A percentile compares a stretch with the other conserved stretches of the same genome.
Conservation (phyloP, 2,329 filamentous ascomycete genomes). For the Penicillium sp. region DNA sequence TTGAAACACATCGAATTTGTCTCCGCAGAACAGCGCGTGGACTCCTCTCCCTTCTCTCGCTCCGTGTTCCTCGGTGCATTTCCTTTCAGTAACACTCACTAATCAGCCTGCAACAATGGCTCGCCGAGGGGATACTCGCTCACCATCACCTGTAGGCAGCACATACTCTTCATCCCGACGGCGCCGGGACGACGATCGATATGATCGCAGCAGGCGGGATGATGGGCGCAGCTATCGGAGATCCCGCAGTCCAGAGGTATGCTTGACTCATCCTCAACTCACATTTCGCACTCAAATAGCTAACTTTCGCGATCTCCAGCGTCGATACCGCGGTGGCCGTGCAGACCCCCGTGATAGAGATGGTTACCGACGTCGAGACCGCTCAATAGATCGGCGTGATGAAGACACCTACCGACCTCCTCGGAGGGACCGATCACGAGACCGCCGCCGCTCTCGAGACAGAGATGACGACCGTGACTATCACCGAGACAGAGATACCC, state of each 20-base stretch:
- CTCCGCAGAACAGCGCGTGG: not conserved
- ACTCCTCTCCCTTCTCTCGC: slow-evolving; percentile 9
- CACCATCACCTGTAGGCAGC: slow-evolving; percentile 92
- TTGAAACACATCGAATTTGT: not conserved
- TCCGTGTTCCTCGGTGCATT: slow-evolving; percentile 28
- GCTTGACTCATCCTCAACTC: slow-evolving; percentile 17
- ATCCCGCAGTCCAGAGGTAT: slow-evolving; percentile 52
- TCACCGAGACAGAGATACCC: slow-evolving; percentile 68
- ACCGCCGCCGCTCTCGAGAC: slow-evolving; percentile 63
- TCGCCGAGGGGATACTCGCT: slow-evolving; percentile 68
- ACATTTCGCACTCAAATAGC: not conserved
- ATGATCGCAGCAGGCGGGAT: slow-evolving; percentile 54
- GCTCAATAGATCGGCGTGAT: slow-evolving; percentile 59
- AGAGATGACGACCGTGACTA: slow-evolving; percentile 60
- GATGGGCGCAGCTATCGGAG: slow-evolving; percentile 50
- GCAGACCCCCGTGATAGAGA: slow-evolving; percentile 60
- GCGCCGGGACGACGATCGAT: slow-evolving; percentile 55
- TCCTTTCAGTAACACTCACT: slow-evolving; percentile 50
- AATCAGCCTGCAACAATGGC: slow-evolving; percentile 58
- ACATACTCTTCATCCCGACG: slow-evolving; percentile 72
- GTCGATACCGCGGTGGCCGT: slow-evolving; percentile 50
- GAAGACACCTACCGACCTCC: slow-evolving; percentile 65
- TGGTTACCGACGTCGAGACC: slow-evolving; percentile 66
- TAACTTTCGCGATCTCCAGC: slow-evolving; percentile 42
- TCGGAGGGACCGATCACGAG: slow-evolving; percentile 63